These are phyloP conservation scores for Fusarium denticulatum DNA, from an alignment of 2,329 filamentous ascomycete genomes.

Conservation along the genomic window DNA sequence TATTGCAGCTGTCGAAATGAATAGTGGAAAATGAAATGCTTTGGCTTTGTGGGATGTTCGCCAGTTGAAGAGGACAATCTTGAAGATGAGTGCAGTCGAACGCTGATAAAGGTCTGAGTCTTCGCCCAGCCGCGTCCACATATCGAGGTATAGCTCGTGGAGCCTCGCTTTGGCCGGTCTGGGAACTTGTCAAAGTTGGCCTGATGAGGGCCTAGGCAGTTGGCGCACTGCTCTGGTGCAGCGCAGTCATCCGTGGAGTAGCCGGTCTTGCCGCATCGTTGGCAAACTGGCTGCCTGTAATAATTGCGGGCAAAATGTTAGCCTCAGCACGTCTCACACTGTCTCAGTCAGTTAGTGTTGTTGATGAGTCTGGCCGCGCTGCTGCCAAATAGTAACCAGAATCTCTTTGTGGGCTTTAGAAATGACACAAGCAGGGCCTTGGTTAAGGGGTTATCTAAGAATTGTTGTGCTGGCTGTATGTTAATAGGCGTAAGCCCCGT, in stretches of 20 bases:
- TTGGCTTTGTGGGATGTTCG: background rate
- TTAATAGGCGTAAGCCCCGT: background rate
- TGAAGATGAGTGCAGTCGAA: background rate
- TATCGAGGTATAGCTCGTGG: fast-evolving
- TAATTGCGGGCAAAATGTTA: no score
- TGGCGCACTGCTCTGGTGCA: background rate
- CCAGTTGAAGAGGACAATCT: fast-evolving
- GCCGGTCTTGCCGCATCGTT: no score
- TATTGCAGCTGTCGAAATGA: background rate
- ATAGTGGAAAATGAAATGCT: no score
- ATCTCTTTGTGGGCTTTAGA: background rate
- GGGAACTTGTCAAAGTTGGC: background rate
- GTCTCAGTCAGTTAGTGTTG: background rate
- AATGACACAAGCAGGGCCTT: background rate
- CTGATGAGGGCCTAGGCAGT: background rate
- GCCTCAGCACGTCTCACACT: no score
- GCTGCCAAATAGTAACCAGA: background rate
- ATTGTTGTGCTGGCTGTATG: background rate
- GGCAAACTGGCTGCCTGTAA: no score
- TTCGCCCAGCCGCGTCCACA: background rate
- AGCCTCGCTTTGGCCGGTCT: background rate
- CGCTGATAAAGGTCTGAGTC: fast-evolving
- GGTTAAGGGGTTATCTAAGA: background rate
- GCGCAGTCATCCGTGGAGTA: no score
- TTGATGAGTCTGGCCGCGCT: background rate